These are phyloP conservation scores for Fraxinus ornus DNA, from an alignment of 305 asterid species.

Conservation along the genomic window DNA sequence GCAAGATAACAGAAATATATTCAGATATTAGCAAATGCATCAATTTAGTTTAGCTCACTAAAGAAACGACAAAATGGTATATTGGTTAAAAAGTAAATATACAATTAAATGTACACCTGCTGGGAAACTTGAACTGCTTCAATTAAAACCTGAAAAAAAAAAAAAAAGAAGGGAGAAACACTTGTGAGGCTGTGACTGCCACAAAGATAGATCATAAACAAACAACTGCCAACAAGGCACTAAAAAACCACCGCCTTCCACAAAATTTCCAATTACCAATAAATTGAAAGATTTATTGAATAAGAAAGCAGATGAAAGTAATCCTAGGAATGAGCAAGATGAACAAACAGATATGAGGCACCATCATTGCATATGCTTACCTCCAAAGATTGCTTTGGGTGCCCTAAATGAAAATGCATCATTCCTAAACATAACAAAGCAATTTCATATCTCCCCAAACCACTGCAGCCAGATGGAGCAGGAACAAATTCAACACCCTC, in stretches of 20 bases:
- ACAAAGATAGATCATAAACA: slow-evolving; percentile 15
- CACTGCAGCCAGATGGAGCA: slow-evolving; percentile 56
- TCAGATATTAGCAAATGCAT: slow-evolving; percentile 12
- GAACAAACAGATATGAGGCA: slow-evolving; percentile 14
- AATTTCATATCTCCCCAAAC: slow-evolving; percentile 80
- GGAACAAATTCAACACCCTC: slow-evolving; percentile 78
- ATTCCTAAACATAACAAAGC: slow-evolving; percentile 90
- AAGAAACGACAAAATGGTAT: neutral
- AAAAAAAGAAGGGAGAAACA: neutral
- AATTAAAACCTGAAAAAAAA: slow-evolving; percentile 68
- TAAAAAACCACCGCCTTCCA: neutral
- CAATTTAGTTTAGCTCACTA: slow-evolving; percentile 12
- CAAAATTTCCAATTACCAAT: slow-evolving; percentile 5
- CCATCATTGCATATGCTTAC: slow-evolving; percentile 42
- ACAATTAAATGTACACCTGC: slow-evolving; percentile 53
- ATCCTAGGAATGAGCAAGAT: neutral
- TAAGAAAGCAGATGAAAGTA: slow-evolving; percentile 23
- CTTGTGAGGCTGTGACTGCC: slow-evolving; percentile 23
- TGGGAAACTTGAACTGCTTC: slow-evolving; percentile 96
- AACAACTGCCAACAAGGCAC: slow-evolving; percentile 10
- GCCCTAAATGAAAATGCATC: slow-evolving; percentile 95
- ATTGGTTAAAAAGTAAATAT: neutral
- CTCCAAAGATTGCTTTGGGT: slow-evolving; percentile 88
- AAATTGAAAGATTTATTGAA: slow-evolving; percentile 15
- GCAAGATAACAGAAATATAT: neutral